These are phyloP conservation scores for Colletotrichum tabaci DNA, from an alignment of 2,329 filamentous ascomycete species.

Conservation along the genomic window DNA sequence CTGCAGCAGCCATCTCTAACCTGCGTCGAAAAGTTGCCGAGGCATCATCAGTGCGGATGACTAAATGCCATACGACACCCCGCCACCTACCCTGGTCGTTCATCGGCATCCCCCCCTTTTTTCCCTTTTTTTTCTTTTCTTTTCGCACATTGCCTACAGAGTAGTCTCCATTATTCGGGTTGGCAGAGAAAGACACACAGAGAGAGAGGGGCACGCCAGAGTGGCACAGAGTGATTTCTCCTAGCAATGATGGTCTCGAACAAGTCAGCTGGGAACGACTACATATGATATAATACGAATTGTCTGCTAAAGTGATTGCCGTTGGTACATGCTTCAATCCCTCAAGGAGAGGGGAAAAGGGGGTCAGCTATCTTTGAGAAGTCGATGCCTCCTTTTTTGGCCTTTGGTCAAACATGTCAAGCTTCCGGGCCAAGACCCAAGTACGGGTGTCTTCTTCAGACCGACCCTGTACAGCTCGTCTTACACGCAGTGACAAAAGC, in stretches of 20 bases:
- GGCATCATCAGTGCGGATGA: slow-evolving; percentile 28
- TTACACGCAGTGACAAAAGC: not conserved
- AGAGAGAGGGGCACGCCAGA: not conserved
- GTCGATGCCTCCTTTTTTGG: not conserved
- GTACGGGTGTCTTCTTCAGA: not conserved
- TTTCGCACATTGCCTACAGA: not conserved
- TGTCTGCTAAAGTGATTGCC: not conserved
- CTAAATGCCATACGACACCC: not conserved
- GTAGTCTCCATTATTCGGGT: not conserved
- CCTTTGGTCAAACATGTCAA: not conserved
- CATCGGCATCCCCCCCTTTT: not conserved
- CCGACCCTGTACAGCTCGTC: too few species aligned
- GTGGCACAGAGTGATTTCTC: not conserved
- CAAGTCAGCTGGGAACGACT: not conserved
- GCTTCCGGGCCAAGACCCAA: not conserved
- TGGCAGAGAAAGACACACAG: not conserved
- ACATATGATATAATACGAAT: not conserved
- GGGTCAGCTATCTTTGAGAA: not conserved
- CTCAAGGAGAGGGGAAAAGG: not conserved
- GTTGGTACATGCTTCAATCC: slow-evolving; percentile 3
- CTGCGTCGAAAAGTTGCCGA: slow-evolving; percentile 25
- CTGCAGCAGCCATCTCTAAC: slow-evolving; percentile 21
- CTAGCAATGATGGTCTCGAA: not conserved
- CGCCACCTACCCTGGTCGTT: not conserved
- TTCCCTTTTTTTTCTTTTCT: not conserved